phyloP scores from a whole-genome alignment of 108 stramenopile species.

The Conticribra weissflogii region DNA sequence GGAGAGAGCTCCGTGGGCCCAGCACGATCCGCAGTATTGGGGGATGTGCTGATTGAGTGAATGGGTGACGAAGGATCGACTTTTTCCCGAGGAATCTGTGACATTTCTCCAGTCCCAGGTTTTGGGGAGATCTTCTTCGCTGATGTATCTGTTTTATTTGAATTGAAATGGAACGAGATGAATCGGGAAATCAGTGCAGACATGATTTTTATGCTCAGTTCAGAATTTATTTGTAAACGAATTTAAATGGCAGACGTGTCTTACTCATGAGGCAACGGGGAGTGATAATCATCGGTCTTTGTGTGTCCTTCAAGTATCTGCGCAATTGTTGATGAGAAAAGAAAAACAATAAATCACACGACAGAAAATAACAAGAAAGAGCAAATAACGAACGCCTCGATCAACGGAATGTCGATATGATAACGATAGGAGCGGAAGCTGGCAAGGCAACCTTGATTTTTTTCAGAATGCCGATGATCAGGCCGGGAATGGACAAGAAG shows the following conservation, averaged over 20 bases:
- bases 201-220: too few species aligned
- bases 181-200: too few species aligned
- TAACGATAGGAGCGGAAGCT: too few species aligned
- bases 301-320: constrained; percentile 36
- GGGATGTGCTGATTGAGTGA: constrained; percentile 93
- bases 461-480: too few species aligned
- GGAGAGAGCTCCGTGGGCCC: constrained; percentile 58
- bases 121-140: constrained; percentile 67
- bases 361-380: too few species aligned
- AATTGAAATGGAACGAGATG: too few species aligned
- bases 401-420: too few species aligned
- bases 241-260: not conserved
- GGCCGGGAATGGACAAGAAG: not conserved
- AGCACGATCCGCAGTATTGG: constrained; percentile 31
- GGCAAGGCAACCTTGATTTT: too few species aligned
- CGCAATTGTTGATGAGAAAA: not conserved
- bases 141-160: constrained; percentile 23
- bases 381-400: too few species aligned
- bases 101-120: constrained; percentile 77
- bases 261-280: constrained; percentile 41
- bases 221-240: too few species aligned
- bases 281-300: constrained; percentile 20
- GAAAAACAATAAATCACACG: not conserved
- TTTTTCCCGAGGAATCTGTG: too few species aligned
- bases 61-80: constrained; percentile 72